A percentile compares a stretch with the other conserved stretches of the same genome.
These are phyloP conservation scores for Pseudopyrenochaeta lycopersici DNA, from an alignment of 2,329 filamentous ascomycete species.

Conservation along the genomic window DNA sequence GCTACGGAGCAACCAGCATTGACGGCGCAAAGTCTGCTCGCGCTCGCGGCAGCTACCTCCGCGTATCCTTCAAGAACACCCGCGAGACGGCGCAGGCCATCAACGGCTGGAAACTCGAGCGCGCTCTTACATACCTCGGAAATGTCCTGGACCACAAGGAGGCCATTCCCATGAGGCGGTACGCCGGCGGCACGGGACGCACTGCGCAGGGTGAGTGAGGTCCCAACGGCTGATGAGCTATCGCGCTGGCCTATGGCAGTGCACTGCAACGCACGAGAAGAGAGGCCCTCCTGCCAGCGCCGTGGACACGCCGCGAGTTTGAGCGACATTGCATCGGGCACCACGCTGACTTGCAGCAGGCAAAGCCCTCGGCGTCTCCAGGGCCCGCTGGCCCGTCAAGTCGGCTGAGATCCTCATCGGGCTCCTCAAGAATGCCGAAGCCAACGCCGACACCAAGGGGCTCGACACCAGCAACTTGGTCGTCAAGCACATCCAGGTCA, in stretches of 20 bases:
- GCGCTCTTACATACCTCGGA: constrained; percentile 95
- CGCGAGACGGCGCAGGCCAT: constrained; percentile 99
- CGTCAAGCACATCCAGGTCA: constrained; percentile 99
- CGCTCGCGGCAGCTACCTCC: constrained; percentile 97
- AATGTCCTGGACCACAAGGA: constrained; percentile 98
- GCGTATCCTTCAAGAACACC: constrained; percentile 99
- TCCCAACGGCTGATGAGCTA: background rate
- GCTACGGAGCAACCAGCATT: constrained; percentile 49
- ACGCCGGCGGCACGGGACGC: constrained; percentile 93
- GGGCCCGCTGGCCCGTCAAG: constrained; percentile 99
- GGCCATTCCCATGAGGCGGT: constrained; percentile 98
- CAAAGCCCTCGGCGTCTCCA: constrained; percentile 98
- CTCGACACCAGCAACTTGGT: constrained; percentile 90
- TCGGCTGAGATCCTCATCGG: constrained; percentile 97
- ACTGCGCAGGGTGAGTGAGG: constrained; percentile 94
- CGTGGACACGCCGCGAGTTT: background rate
- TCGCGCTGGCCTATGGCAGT: background rate
- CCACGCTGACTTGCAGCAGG: constrained; percentile 65
- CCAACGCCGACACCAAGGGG: constrained; percentile 58
- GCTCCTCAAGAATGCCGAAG: constrained; percentile 71
- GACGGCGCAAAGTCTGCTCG: constrained; percentile 76
- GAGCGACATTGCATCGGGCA: background rate
- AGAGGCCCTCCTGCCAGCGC: background rate
- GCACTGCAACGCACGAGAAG: background rate
- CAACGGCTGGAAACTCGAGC: constrained; percentile 98